phyloP scores from a whole-genome alignment of 2,329 filamentous ascomycete genomes.

The Ascochyta lentis region DNA sequence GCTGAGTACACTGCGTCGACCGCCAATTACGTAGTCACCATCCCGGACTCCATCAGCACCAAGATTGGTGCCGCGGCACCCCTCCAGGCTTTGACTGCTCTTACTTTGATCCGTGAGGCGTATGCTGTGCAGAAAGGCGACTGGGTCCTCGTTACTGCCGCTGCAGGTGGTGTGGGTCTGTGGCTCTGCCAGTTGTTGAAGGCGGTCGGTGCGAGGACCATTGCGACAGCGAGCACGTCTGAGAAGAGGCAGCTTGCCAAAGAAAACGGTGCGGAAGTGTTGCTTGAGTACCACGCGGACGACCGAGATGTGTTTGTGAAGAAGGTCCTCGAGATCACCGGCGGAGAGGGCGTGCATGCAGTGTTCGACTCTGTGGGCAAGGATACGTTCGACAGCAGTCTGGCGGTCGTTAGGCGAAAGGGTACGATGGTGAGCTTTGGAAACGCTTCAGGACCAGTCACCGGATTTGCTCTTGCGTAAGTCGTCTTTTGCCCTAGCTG shows the following conservation, averaged over 20 bases:
- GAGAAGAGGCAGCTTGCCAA: slow-evolving; percentile 76
- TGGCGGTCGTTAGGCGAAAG: slow-evolving; percentile 78
- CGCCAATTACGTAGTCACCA: slow-evolving; percentile 62
- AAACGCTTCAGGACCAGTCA: slow-evolving; percentile 80
- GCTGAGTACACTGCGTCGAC: slow-evolving; percentile 65
- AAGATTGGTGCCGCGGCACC: slow-evolving; percentile 71
- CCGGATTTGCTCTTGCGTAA: slow-evolving; percentile 68
- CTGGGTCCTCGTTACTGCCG: slow-evolving; percentile 84
- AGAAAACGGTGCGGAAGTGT: slow-evolving; percentile 72
- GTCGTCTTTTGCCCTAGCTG: slow-evolving; percentile 49
- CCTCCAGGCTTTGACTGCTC: slow-evolving; percentile 83
- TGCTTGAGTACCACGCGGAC: slow-evolving; percentile 72
- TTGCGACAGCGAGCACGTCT: slow-evolving; percentile 76
- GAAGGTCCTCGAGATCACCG: slow-evolving; percentile 73
- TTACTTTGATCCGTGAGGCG: slow-evolving; percentile 79
- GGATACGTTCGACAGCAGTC: slow-evolving; percentile 78
- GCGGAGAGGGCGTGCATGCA: slow-evolving; percentile 73
- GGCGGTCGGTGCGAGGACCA: slow-evolving; percentile 74
- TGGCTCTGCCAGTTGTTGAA: slow-evolving; percentile 78
- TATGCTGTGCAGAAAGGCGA: slow-evolving; percentile 74
- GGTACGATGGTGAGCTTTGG: slow-evolving; percentile 81
- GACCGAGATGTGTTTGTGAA: slow-evolving; percentile 49
- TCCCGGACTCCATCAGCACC: slow-evolving; percentile 68
- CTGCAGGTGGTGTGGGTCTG: slow-evolving; percentile 76
- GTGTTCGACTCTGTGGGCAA: slow-evolving; percentile 90